Evolutionary conservation across 331 rosid genomes (phyloP), one percentile per base, ranked within the genome.

Genomic region (Quercus lobata): DNA sequence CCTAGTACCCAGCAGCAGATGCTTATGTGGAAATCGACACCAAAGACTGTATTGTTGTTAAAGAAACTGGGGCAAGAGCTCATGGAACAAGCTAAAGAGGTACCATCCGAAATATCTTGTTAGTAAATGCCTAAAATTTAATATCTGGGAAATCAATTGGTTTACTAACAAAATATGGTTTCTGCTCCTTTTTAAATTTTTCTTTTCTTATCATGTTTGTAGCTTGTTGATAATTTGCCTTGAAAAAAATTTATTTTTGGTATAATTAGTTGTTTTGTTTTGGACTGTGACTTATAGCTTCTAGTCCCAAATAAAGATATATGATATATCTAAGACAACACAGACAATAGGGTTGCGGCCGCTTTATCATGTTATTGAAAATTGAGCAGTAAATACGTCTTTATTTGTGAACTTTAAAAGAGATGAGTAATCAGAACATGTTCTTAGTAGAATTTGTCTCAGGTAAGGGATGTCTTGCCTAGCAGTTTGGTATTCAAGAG

Each of bases 71-170:
- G 99, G 78, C 78, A 83, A 76, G 94, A 83, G 30, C 96, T 96
- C 83, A 91, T 96, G 97, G 97, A 96, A 86, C 96, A 96, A 91
- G 99, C 99, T 85, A 91, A 88, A 90, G 93, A 91, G 98, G 99
- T 96, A 87, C 69, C 68, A 34, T 32, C 21, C 22, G 4, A 63
- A 35, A 60, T 10, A 69, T 52, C 5, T 52, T 9, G 46, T 32
- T 11, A 15, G 35, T 18, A 32, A 71, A 49, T 69, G 7, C 52
- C 58, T 49, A 53, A 63, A 34, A 57, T 16, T 30, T 68, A 22
- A 19, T 34, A 17, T 7, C 5, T 19, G 72, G 72, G 53, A 35
- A 7, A 32, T 68, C 27, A 16, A 1, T 19, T 19, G 35, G 19
- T 29, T 68, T 4, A 16, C 19, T 9, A n/a, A 68, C 37, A 68